Conservation (phyloP, 768 basidiomycete genomes). For the Tulasnella sp. region DNA sequence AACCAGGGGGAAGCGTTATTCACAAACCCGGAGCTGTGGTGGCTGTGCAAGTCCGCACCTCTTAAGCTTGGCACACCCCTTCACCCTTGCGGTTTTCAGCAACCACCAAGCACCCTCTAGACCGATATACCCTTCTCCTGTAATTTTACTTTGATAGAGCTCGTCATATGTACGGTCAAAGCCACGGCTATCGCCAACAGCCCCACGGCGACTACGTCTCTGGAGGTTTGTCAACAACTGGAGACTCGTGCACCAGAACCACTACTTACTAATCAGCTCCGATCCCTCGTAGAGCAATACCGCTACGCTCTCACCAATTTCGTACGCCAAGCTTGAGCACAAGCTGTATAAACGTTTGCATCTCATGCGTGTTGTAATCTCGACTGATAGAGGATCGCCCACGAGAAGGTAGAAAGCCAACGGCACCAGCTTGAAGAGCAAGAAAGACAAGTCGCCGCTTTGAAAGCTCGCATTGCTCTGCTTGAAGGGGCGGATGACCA, state of each 20-base stretch:
- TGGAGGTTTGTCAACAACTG: conserved; percentile 9
- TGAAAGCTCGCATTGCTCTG: conserved; percentile 64
- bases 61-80: not conserved
- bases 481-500: conserved; percentile 62
- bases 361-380: conserved; percentile 5
- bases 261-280: conserved; percentile 3
- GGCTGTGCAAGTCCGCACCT: not conserved
- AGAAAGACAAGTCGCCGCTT: conserved; percentile 72
- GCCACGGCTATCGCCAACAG: not conserved
- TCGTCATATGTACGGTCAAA: not conserved
- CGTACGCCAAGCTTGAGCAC: conserved; percentile 39
- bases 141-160: not conserved
- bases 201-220: not conserved
- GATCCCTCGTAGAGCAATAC: conserved; percentile 28
- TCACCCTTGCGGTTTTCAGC: not conserved
- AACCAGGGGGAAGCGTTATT: not conserved
- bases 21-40: conserved; percentile 1
- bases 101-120: not conserved
- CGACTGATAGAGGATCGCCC: conserved; percentile 64
- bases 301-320: conserved; percentile 77
- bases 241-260: not conserved
- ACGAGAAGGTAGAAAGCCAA: conserved; percentile 85
- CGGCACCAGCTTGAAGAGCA: conserved; percentile 74
- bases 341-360: conserved; percentile 35
- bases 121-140: not conserved